These are phyloP conservation scores for Exophiala mesophila DNA, from an alignment of 2,329 filamentous ascomycete species.

Conservation along the genomic window DNA sequence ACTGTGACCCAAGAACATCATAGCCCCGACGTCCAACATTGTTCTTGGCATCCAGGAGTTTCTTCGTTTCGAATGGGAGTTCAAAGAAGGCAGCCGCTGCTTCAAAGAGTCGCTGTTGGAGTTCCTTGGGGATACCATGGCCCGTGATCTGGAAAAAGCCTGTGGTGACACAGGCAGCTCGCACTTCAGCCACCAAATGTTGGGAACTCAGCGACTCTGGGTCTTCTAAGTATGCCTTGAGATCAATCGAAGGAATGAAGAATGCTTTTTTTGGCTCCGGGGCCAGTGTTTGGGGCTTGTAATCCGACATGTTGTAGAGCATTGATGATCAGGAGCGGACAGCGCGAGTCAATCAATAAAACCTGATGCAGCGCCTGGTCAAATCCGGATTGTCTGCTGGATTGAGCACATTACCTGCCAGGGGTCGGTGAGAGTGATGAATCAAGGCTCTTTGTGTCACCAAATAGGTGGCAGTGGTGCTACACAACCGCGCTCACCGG, in stretches of 20 bases:
- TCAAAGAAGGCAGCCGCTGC: slow-evolving; percentile 46
- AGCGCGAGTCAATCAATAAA: too few relatives aligned
- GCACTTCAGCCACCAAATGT: slow-evolving; percentile 33
- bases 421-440: too few relatives aligned
- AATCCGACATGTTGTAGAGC: too few relatives aligned
- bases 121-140: slow-evolving; percentile 40
- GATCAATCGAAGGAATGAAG: slow-evolving; percentile 21
- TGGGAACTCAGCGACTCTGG: slow-evolving; percentile 17
- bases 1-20: slow-evolving; percentile 28
- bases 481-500: too few relatives aligned
- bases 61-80: slow-evolving; percentile 31
- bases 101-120: slow-evolving; percentile 41
- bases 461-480: too few relatives aligned
- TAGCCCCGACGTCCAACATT: slow-evolving; percentile 26
- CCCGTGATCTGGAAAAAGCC: slow-evolving; percentile 53
- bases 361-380: too few relatives aligned
- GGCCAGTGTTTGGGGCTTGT: too few relatives aligned
- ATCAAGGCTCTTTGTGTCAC: too few relatives aligned
- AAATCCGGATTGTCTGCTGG: too few relatives aligned
- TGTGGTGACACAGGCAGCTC: slow-evolving; percentile 41
- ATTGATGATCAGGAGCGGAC: too few relatives aligned
- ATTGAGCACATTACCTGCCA: too few relatives aligned
- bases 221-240: slow-evolving; percentile 20
- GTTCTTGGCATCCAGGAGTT: slow-evolving; percentile 7
- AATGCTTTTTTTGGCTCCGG: too few relatives aligned